Conservation (phyloP, 345 rosid species). For the Bruguiera gymnorhiza region DNA sequence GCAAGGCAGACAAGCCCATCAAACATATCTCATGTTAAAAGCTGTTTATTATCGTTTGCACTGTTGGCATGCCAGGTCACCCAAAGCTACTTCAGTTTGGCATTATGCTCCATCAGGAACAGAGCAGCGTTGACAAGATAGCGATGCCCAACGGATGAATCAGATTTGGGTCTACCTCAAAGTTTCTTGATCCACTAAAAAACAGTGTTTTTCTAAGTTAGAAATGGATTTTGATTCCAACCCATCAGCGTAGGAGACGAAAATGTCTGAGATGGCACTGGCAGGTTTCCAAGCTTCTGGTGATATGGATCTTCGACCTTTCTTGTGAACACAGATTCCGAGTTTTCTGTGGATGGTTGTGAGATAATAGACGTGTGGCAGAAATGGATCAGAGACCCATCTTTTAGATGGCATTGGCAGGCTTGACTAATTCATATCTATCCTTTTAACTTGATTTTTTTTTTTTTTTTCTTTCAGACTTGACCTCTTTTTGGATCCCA, state of each 20-base stretch:
- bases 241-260: conserved; percentile 12
- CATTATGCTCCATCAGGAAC: conserved; percentile 1
- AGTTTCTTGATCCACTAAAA: conserved; percentile 21
- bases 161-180: conserved; percentile 9
- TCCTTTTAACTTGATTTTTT: too few relatives aligned
- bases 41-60: conserved; percentile 18
- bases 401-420: not conserved
- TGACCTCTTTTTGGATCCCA: too few relatives aligned
- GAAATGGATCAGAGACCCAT: not conserved
- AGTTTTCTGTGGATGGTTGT: conserved; percentile 19
- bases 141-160: conserved; percentile 23
- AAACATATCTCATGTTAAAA: not conserved
- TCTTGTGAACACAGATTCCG: conserved; percentile 24
- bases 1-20: not conserved
- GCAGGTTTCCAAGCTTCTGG: conserved; percentile 17
- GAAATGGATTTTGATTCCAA: conserved; percentile 19
- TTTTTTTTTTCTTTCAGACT: too few relatives aligned
- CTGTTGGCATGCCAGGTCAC: conserved; percentile 5
- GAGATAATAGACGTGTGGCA: conserved; percentile 7
- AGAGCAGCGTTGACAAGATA: conserved; percentile 1
- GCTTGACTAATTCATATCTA: not conserved
- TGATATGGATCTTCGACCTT: conserved; percentile 14
- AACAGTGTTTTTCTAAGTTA: conserved; percentile 8
- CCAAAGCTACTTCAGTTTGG: not conserved
- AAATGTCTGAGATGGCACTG: conserved; percentile 14